phyloP scores from a whole-genome alignment of 2,329 filamentous ascomycete genomes.

The Colletotrichum filicis region DNA sequence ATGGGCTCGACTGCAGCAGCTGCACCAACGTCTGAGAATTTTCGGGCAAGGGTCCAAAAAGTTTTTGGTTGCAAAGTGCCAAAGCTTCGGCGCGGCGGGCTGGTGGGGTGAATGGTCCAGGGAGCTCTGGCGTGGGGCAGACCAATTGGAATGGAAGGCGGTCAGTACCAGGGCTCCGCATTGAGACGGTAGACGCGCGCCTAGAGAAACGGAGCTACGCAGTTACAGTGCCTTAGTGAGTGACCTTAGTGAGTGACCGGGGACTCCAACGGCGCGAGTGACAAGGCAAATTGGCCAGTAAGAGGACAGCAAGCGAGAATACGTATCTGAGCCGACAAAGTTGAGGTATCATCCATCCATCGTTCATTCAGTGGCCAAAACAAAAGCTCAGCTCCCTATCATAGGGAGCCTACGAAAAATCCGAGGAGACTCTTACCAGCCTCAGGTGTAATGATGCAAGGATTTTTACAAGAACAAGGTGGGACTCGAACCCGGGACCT shows the following conservation, averaged over 20 bases:
- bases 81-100: slow-evolving; percentile 21
- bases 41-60: slow-evolving; percentile 6
- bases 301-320: background rate
- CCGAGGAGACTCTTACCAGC: too few relatives aligned
- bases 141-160: slow-evolving; percentile 21
- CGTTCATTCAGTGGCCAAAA: too few relatives aligned
- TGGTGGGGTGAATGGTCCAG: slow-evolving; percentile 20
- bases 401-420: too few relatives aligned
- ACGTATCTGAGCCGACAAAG: too few relatives aligned
- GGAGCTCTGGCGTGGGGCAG: background rate
- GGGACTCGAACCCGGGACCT: too few relatives aligned
- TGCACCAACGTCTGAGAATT: slow-evolving; percentile 31
- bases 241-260: background rate
- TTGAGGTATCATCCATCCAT: too few relatives aligned
- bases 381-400: too few relatives aligned
- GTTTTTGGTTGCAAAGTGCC: slow-evolving; percentile 12
- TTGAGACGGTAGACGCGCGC: slow-evolving; percentile 32
- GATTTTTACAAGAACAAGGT: too few relatives aligned
- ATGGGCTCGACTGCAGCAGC: slow-evolving; percentile 1
- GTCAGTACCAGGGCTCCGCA: background rate
- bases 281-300: background rate
- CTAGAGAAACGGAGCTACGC: slow-evolving; percentile 26
- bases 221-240: too few relatives aligned
- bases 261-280: background rate
- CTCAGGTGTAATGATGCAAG: too few relatives aligned